Base-by-base conservation (phyloP, 768 basidiomycete species). In the Gyrodon lividus region DNA sequence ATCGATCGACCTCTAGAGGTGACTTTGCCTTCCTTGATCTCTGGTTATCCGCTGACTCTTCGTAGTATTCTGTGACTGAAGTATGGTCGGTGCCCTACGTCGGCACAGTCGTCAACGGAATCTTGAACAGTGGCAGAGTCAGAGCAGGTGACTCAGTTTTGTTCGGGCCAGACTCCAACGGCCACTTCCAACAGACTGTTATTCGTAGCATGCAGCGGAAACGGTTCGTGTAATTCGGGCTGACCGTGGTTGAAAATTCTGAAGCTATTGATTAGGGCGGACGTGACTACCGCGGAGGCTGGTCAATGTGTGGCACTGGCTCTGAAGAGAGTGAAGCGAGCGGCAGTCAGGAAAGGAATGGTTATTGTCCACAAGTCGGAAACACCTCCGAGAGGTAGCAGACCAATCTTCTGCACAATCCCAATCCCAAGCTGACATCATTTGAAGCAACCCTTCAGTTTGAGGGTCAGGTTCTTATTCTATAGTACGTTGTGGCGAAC, bases 201-300 rank as follows among this genome's bases (percentile, higher is more conserved):
- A 74, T 99, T 55, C 92, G 90, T 74, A 89, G 84, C 58, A 99
- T 99, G 72, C 95, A 98, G 71, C 81, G 95, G 51, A 99, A 98
- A 69, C 74, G 90, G 89, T 87, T 43, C 30, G 77, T 64, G 16
- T 10, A 56, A 30, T 30, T n/a, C 31, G 22, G 45, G 26, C 31
- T 16, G 23, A 14, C 28, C 20, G 16, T 43, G 17, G 20, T n/a
- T 42, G 26, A 45, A 48, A 17, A 10, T 0, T 22, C 44, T 58
- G 53, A 53, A 47, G 6, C 20, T n/a, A 9, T 47, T 41, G 23
- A 22, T 47, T 55, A 88, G 94, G 30, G 93, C 89, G 19, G 77
- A 86, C 48, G 92, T 99, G 3, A 76, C 76, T 14, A 78, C 79
- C 13, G 97, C 92, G 0, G 95, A 98, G 61, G 97, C 97, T 6